Base-by-base conservation (phyloP, 495 filamentous ascomycete genomes). In the Aspergillus ostianus region DNA sequence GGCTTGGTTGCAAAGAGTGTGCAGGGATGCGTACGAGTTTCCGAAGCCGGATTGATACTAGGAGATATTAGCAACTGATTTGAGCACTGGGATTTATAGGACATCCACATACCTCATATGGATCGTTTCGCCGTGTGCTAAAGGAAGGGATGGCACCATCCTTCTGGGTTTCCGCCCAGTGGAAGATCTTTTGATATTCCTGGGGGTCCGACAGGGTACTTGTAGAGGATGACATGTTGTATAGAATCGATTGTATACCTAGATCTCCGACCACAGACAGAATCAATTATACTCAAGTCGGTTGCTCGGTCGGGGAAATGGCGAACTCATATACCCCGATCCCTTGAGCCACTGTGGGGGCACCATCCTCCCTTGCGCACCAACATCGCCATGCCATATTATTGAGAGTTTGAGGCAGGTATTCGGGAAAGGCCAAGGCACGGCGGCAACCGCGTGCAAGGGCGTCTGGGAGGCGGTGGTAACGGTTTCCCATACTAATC, bases 151-250 rank as follows among this genome's bases (percentile, higher is more conserved):
- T 75, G 0, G 66, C 58, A 18, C 70, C 79, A 68, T 82, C 72
- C 67, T 82, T 78, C 55, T 84, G 81, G 2, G 80, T 83, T 66
- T 83, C 80, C 12, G 80, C 80, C 81, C 81, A 82, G 65, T 83
- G 80, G 74, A 84, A 82, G 54, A 84, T 81, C 51, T 81, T 76
- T 62, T 83, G 80, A 65, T 82, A 84, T 56, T 83, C 80, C 62
- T 68, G 62, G 53, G 70, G 73, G 55, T 74, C 67, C 4, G 70
- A 54, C 12, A 71, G 57, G 3, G 64, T 54, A 44, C 65, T 61
- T 70, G 76, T 77, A 32, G 12, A 67, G 56, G 36, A 53, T 15
- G 41, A 55, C 10, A 36, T 53, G 23, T 17, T 27, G 27, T 41
- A 41, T 41, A 41, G 36, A 26, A 41, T 41, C 8, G 7, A 12